These are phyloP conservation scores for Lachancea nothofagi DNA, from an alignment of 805 yeast genomes.

Conservation along the genomic window DNA sequence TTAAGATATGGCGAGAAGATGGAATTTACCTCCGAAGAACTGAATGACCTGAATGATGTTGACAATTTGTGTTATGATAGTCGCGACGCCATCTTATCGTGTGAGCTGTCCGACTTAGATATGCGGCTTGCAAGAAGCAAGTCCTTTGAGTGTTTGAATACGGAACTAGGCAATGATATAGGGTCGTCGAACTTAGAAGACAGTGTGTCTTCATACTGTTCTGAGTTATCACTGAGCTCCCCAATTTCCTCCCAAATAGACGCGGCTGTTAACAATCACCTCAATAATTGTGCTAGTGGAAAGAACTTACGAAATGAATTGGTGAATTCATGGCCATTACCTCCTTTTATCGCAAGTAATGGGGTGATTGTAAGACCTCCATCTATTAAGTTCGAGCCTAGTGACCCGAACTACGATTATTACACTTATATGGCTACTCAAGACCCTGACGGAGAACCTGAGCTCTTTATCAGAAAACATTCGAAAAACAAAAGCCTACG, in stretches of 20 bases:
- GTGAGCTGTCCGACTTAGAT: constrained; percentile 2
- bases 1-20: background rate
- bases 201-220: background rate
- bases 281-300: background rate
- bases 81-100: constrained; percentile 6
- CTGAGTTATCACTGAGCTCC: constrained; percentile 1
- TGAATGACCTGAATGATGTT: background rate
- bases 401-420: constrained; percentile 1
- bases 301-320: background rate
- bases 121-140: background rate
- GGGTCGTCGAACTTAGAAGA: background rate
- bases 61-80: constrained; percentile 1
- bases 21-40: background rate
- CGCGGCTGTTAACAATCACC: background rate
- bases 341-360: background rate
- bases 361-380: background rate
- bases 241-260: constrained; percentile 3
- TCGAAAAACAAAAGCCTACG: background rate
- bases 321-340: background rate
- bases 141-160: background rate
- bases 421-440: constrained; percentile 1
- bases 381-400: background rate
- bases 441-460: background rate
- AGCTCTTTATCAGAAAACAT: background rate
- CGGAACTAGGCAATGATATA: background rate